phyloP scores from a whole-genome alignment of 228 moss, liverwort and hornwort genomes.

The Sphagnum fallax region DNA sequence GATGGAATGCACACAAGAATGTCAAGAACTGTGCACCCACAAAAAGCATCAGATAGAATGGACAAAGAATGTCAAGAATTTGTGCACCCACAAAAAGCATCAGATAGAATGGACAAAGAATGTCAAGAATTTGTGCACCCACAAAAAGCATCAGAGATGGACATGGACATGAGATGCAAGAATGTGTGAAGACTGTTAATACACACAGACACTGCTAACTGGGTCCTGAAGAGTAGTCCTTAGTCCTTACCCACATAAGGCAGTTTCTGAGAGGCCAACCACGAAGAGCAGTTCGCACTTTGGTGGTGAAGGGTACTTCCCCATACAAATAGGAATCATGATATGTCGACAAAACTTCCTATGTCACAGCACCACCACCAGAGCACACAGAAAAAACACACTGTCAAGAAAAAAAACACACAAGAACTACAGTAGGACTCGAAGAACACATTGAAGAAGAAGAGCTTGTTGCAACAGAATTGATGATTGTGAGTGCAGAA shows the following conservation, averaged over 20 bases:
- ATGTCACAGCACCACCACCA: background rate
- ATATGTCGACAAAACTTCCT: slow-evolving; percentile 71
- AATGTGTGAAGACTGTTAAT: too few relatives aligned
- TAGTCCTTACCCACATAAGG: slow-evolving; percentile 57
- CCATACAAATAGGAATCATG: slow-evolving; percentile 89
- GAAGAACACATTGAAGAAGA: background rate
- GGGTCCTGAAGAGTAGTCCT: background rate
- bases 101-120: too few relatives aligned
- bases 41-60: too few relatives aligned
- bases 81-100: too few relatives aligned
- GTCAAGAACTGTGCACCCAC: too few relatives aligned
- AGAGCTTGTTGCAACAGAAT: background rate
- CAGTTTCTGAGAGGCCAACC: slow-evolving; percentile 61
- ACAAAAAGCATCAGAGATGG: too few relatives aligned
- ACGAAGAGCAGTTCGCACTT: slow-evolving; percentile 85
- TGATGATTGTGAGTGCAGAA: background rate
- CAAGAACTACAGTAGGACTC: background rate
- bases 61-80: too few relatives aligned
- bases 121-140: too few relatives aligned
- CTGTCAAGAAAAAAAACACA: background rate
- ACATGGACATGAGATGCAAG: too few relatives aligned
- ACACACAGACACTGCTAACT: too few relatives aligned
- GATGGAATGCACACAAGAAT: too few relatives aligned
- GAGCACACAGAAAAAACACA: background rate
- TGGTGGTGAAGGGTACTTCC: slow-evolving; percentile 80